Conservation (phyloP, 805 yeast genomes). For the Candida incommunis region DNA sequence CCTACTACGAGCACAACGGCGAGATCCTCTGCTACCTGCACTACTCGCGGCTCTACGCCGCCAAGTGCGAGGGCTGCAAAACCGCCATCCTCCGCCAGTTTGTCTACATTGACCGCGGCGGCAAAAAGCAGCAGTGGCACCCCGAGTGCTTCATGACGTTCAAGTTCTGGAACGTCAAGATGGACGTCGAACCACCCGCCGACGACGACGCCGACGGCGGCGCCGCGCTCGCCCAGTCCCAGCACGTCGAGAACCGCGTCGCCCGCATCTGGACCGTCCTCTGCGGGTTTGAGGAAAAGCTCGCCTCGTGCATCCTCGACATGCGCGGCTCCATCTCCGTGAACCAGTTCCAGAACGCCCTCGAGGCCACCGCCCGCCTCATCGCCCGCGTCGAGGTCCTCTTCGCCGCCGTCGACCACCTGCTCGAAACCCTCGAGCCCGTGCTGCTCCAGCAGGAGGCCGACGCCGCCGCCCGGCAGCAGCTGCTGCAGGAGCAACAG, state of each 20-base stretch:
- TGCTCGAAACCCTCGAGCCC: slow-evolving; percentile 20
- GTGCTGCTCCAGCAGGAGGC: background rate
- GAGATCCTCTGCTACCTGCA: slow-evolving; percentile 84
- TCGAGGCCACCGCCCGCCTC: slow-evolving; percentile 54
- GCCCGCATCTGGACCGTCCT: slow-evolving; percentile 71
- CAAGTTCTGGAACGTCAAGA: slow-evolving; percentile 86
- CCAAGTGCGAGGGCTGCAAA: slow-evolving; percentile 85
- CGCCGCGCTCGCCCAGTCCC: slow-evolving; percentile 30
- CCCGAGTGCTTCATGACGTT: slow-evolving; percentile 98
- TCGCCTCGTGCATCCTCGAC: slow-evolving; percentile 80
- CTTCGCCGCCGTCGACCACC: slow-evolving; percentile 57
- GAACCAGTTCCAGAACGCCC: slow-evolving; percentile 54
- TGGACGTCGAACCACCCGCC: slow-evolving; percentile 23
- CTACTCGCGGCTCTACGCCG: slow-evolving; percentile 74
- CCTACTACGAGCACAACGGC: slow-evolving; percentile 77
- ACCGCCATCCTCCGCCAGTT: slow-evolving; percentile 87
- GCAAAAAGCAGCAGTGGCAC: slow-evolving; percentile 93
- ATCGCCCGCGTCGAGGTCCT: slow-evolving; percentile 62
- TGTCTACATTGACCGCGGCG: slow-evolving; percentile 84
- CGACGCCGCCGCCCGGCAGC: slow-evolving; percentile 4
- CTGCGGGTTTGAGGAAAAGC: slow-evolving; percentile 77
- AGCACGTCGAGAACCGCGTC: slow-evolving; percentile 44
- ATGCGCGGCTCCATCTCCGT: slow-evolving; percentile 78
- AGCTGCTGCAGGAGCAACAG: slow-evolving; percentile 4
- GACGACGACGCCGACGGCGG: slow-evolving; percentile 6